These are phyloP conservation scores for Pseudonectria buxi DNA, from an alignment of 2,329 filamentous ascomycete genomes.

Conservation along the genomic window DNA sequence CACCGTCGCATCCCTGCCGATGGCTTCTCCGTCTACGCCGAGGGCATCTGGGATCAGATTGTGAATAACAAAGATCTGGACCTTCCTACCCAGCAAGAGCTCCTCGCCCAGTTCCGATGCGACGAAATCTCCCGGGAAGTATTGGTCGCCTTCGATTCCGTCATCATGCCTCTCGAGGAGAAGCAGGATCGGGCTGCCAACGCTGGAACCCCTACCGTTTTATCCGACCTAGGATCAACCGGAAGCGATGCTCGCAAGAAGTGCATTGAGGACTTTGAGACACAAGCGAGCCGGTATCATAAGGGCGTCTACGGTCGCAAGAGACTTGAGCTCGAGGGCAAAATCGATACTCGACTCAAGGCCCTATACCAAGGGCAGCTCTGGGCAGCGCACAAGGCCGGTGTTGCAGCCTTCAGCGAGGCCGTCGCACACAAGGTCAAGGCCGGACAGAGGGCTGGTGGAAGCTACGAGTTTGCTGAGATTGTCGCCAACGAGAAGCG, in stretches of 20 bases:
- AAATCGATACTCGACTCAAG: slow-evolving; percentile 85
- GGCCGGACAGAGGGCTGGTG: slow-evolving; percentile 83
- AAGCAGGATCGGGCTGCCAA: slow-evolving; percentile 69
- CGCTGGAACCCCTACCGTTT: slow-evolving; percentile 64
- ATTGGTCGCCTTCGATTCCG: slow-evolving; percentile 71
- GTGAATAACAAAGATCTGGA: slow-evolving; percentile 98
- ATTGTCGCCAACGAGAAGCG: slow-evolving; percentile 82
- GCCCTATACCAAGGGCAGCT: slow-evolving; percentile 84
- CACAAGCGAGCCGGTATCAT: slow-evolving; percentile 88
- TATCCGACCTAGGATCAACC: slow-evolving; percentile 65
- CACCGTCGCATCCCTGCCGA: slow-evolving; percentile 94
- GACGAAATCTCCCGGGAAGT: slow-evolving; percentile 95
- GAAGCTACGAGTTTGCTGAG: slow-evolving; percentile 87
- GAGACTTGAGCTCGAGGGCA: slow-evolving; percentile 73
- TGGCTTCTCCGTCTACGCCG: slow-evolving; percentile 89
- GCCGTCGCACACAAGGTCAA: slow-evolving; percentile 85
- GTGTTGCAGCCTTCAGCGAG: slow-evolving; percentile 77
- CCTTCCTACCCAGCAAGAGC: slow-evolving; percentile 90
- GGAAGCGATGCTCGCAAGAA: slow-evolving; percentile 67
- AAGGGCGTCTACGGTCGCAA: slow-evolving; percentile 91
- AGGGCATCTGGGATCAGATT: slow-evolving; percentile 97
- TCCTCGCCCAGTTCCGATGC: slow-evolving; percentile 93
- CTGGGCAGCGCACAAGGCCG: slow-evolving; percentile 79
- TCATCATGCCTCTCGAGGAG: slow-evolving; percentile 79
- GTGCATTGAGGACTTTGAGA: slow-evolving; percentile 78